Evolutionary conservation across 768 basidiomycete species (phyloP), one percentile per base, ranked within the genome.

Genomic region (Tephrocybe sp.): DNA sequence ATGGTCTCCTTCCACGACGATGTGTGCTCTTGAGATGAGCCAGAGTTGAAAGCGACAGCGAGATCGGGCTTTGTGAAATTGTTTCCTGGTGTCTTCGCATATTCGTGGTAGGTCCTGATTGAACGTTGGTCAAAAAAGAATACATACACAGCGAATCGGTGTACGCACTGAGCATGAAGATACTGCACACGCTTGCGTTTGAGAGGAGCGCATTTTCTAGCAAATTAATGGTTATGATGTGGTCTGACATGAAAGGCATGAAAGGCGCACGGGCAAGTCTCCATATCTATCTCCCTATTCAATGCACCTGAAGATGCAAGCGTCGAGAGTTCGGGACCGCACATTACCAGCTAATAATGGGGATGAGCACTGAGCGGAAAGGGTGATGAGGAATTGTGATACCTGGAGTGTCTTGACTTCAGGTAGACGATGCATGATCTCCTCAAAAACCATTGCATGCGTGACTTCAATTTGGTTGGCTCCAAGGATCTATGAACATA

Each of bases 11-110:
- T 53, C 69, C 69, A 71, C 0, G 59, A 60, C 2, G 44, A 43
- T 0, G 11, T 16, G 7, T 42, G 51, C 32, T 59, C 55, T 38
- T 68, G 57, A 0, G 67, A 67, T 1, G 52, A 51, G 1, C 69
- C 69, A 2, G 69, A 68, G 53, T 72, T 67, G 54, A 72, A 72
- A 1, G 69, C 69, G 22, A 71, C 51, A 0, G 68, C 71, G 9
- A 73, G 59, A 32, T 70, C 69, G 1, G 69, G 69, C 31, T 54
- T 59, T 7, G 13, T 48, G 46, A 63, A 67, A 6, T 52, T 38
- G 9, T 4, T 22, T 9, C 60, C 58, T 15, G 54, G 37, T 8
- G 53, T 32, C 11, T 34, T 42, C 15, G 60, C 58, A 42, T 55
- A 63, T 12, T 62, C 53, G 22, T 71, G 67, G 46, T 73, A 74